Conservation (phyloP, 2,329 filamentous ascomycete species). For the Verticillium nubilum region DNA sequence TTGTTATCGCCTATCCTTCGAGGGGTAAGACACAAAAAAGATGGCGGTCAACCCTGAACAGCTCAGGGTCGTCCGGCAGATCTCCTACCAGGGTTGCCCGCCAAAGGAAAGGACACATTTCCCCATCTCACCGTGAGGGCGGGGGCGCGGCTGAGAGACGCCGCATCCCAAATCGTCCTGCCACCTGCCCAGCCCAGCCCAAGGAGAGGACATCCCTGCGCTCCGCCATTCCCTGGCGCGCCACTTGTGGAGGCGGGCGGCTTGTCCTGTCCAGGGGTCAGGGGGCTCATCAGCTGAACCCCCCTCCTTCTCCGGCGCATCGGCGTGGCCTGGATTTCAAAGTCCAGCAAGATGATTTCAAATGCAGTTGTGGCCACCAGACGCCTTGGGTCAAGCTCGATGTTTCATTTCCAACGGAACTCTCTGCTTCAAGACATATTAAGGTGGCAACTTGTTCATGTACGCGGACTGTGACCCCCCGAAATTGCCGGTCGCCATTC, state of each 20-base stretch:
- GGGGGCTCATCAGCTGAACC: not conserved
- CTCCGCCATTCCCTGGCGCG: not conserved
- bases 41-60: not conserved
- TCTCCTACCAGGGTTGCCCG: not conserved
- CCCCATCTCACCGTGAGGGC: not conserved
- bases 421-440: not conserved
- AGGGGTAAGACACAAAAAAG: not conserved
- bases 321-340: not conserved
- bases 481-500: not conserved
- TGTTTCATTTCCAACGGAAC: not conserved
- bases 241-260: not conserved
- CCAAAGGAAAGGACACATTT: not conserved
- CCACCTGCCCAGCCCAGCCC: not conserved
- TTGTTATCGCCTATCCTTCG: not conserved
- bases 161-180: not conserved
- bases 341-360: not conserved
- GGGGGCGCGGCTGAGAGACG: not conserved
- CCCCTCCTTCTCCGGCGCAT: not conserved
- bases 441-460: not conserved
- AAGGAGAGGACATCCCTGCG: not conserved
- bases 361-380: not conserved
- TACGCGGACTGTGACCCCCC: not conserved
- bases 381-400: too few relatives aligned
- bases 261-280: not conserved
- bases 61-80: not conserved